A percentile compares a stretch with the other conserved stretches of the same genome.
These are phyloP conservation scores for Glonium stellatum DNA, from an alignment of 495 filamentous ascomycete genomes.

Conservation along the genomic window DNA sequence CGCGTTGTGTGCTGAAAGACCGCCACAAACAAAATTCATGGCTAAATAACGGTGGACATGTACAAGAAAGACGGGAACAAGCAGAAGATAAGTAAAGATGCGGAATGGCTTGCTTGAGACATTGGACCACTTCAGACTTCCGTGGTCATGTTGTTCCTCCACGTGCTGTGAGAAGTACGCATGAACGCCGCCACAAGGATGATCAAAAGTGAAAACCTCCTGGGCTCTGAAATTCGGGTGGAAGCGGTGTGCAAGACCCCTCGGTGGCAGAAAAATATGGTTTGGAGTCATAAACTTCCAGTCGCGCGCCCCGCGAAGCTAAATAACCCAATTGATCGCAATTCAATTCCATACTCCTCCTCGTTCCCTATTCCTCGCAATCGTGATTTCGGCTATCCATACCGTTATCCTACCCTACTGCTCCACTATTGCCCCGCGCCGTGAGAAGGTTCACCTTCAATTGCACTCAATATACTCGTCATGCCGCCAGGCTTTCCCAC, in stretches of 20 bases:
- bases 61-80: not conserved
- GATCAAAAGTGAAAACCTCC: too few relatives aligned
- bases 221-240: not conserved
- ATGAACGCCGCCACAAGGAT: not conserved
- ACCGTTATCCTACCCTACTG: not conserved
- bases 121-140: not conserved
- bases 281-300: too few relatives aligned
- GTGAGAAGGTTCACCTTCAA: not conserved
- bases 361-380: not conserved
- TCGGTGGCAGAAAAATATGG: too few relatives aligned
- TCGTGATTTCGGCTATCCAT: not conserved
- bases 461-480: not conserved
- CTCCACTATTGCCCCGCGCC: not conserved
- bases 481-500: slow-evolving; percentile 10
- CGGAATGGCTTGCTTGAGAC: not conserved
- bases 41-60: not conserved
- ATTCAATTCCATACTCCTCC: not conserved
- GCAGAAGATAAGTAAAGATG: not conserved
- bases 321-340: too few relatives aligned
- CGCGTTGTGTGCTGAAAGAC: not conserved
- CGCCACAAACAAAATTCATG: not conserved
- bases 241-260: not conserved
- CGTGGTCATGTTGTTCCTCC: slow-evolving; percentile 8
- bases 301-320: too few relatives aligned
- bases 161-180: slow-evolving; percentile 4